phyloP scores from a whole-genome alignment of 148 eudicot species.

The Selenicereus undatus region DNA sequence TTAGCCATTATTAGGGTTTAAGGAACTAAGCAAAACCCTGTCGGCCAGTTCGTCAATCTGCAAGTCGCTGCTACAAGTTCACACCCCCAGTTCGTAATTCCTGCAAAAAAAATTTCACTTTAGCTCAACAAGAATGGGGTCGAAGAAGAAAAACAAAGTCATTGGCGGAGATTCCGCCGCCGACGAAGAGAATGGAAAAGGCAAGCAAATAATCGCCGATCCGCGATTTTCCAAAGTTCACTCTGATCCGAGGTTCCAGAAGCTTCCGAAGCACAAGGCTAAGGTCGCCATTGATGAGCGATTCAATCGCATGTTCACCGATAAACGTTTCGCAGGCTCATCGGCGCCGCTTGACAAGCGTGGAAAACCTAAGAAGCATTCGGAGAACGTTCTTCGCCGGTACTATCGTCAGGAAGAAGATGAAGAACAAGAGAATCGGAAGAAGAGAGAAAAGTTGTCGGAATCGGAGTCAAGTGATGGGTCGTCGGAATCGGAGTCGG shows the following conservation, averaged over 20 bases:
- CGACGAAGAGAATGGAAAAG: constrained; percentile 16
- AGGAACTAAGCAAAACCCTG: background rate
- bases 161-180: constrained; percentile 1
- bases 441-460: constrained; percentile 16
- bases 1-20: background rate
- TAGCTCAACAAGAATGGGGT: constrained; percentile 24
- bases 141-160: constrained; percentile 43
- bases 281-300: constrained; percentile 71
- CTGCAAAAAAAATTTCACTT: background rate
- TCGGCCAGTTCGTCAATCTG: background rate
- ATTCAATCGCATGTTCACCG: constrained; percentile 55
- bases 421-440: constrained; percentile 11
- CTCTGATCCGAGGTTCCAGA: constrained; percentile 75
- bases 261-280: constrained; percentile 46
- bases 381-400: constrained; percentile 42
- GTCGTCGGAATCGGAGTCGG: constrained; percentile 27
- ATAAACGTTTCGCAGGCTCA: constrained; percentile 53
- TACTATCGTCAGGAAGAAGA: constrained; percentile 54
- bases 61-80: background rate
- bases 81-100: too few relatives aligned
- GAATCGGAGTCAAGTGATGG: constrained; percentile 25
- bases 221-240: constrained; percentile 60
- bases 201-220: constrained; percentile 40
- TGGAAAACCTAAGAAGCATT: constrained; percentile 46
- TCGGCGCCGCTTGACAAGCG: constrained; percentile 68